Conservation (phyloP, 768 basidiomycete species). For the Rossbeevera mucosa region DNA sequence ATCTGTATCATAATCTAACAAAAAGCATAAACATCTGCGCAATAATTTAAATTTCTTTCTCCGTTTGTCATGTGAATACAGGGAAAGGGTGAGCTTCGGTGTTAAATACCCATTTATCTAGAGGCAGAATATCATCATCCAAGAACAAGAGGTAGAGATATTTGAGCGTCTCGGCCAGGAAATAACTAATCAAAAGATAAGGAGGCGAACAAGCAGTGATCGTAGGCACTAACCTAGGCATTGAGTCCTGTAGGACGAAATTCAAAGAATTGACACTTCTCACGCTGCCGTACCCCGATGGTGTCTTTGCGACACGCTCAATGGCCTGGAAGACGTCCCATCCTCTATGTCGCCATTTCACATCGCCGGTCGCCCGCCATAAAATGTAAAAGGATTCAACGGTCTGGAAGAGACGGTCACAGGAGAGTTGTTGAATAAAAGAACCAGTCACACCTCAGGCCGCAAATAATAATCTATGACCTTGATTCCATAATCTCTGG, state of each 20-base stretch:
- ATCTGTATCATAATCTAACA: no score
- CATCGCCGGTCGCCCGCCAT: conserved; percentile 65
- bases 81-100: conserved; percentile 79
- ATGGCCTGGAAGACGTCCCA: conserved; percentile 70
- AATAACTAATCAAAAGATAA: conserved; percentile 35
- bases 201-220: not conserved
- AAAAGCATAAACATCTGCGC: no score
- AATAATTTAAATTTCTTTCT: conserved; percentile 45
- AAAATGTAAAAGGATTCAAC: conserved; percentile 69
- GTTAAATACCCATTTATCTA: conserved; percentile 58
- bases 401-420: conserved; percentile 40
- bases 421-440: not conserved
- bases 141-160: conserved; percentile 70
- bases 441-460: conserved; percentile 53
- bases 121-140: conserved; percentile 54
- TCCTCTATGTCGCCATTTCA: conserved; percentile 64
- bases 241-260: conserved; percentile 45
- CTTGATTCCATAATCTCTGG: conserved; percentile 52
- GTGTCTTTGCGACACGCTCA: conserved; percentile 53
- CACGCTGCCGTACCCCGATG: conserved; percentile 59
- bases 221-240: conserved; percentile 61
- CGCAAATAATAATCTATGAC: conserved; percentile 53
- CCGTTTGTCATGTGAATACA: conserved; percentile 57
- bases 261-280: conserved; percentile 41
- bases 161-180: conserved; percentile 61